A percentile compares a stretch with the other conserved stretches of the same genome.
Evolutionary conservation across 208 protist genomes (phyloP).

Genomic region (Leishmania martiniquensis): DNA sequence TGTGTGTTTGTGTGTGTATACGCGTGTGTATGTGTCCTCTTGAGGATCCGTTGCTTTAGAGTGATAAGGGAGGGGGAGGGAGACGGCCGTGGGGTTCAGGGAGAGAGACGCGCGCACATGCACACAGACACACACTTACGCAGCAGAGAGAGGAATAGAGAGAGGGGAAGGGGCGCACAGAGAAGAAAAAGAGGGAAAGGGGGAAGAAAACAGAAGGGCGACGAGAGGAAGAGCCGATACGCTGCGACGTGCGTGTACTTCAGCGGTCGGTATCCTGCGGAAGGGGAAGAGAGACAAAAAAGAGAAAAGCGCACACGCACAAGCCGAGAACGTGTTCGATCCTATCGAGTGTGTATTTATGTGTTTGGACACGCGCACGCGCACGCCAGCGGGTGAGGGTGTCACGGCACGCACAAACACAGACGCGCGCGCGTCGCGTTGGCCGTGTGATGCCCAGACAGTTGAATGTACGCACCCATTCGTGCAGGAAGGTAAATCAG

Average conservation of each 20-base stretch:
- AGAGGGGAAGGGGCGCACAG: not conserved
- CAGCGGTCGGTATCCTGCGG: not conserved
- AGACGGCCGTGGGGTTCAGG: too few relatives aligned
- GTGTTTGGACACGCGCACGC: not conserved
- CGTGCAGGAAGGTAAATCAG: not conserved
- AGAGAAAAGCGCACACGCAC: too few relatives aligned
- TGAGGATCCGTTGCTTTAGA: too few relatives aligned
- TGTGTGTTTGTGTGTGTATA: too few relatives aligned
- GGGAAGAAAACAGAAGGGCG: too few relatives aligned
- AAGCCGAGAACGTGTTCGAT: not conserved
- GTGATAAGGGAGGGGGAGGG: too few relatives aligned
- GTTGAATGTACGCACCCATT: not conserved
- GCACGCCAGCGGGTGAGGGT: not conserved
- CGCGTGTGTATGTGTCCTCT: too few relatives aligned
- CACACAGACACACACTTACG: too few relatives aligned
- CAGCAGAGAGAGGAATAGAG: too few relatives aligned
- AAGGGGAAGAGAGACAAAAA: not conserved
- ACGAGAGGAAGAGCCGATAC: not conserved
- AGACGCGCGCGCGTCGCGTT: not conserved
- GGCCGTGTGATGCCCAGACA: not conserved
- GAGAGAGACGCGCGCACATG: too few relatives aligned
- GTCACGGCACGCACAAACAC: not conserved
- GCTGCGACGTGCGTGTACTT: not conserved
- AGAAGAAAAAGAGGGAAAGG: not conserved
- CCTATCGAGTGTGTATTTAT: not conserved